Evolutionary conservation across 192 early-diverging fungal genomes (phyloP), one percentile per base, ranked within the genome.

Genomic region (Gigaspora rosea): DNA sequence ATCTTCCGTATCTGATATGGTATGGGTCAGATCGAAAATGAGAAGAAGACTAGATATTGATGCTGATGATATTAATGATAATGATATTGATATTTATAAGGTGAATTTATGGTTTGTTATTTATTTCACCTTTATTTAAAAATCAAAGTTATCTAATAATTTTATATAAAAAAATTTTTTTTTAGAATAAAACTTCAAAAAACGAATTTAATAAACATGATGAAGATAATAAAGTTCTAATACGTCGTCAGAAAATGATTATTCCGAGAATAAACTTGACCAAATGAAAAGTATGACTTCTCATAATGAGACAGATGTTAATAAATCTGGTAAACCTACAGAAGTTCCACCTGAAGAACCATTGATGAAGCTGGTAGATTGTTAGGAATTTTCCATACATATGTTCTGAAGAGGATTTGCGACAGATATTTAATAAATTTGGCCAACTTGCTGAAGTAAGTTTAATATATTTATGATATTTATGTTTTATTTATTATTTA

Each of bases 341-440:
- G 56, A 83, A 12, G 69, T 81, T 20, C 83, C 84, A 22, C 77
- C 84, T 41, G 82, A 78, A 35, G 84, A 86, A 59, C 93, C 22
- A 97, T 99, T 83, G 86, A 90, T 3, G 96, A 99, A 63, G 98
- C 97, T 16, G 97, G 96, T 0, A 91, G 97, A 27, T 95, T 88
- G 88, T 99, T 56, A 90, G 92, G 70, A 99, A 99, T 80, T 87
- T 99, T 41, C 86, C 97, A 27, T 99, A 95, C 85, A 85, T 92
- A 61, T 92, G 94, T 69, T 94, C 95, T 0, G 92, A 92, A 69
- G 90, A 96, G 10, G 97, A 99, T 73, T 80, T 99, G 47, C 89
- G 93, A 59, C 82, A 86, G 41, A 65, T 89, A 51, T 98, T 99
- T 82, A 89, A 91, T 61, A 90, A 87, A 75, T 98, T 93, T 85